phyloP scores from a whole-genome alignment of 2,329 filamentous ascomycete species.

The Monosporascus sp. region DNA sequence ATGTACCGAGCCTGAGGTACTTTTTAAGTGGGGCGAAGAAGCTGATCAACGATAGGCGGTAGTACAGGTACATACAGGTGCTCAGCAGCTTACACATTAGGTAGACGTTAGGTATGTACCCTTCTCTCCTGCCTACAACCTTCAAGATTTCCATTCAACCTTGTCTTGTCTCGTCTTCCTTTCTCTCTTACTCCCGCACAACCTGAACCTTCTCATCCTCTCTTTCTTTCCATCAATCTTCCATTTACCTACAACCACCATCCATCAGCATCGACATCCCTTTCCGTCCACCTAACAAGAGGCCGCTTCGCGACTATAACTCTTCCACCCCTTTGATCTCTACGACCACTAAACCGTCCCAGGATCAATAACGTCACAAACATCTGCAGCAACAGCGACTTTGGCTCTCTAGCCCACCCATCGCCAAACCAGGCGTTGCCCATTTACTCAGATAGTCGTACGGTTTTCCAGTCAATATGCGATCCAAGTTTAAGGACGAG shows the following conservation, averaged over 20 bases:
- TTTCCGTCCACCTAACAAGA: no score
- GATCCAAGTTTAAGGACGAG: slow-evolving; percentile 99
- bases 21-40: no score
- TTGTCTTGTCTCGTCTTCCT: neutral
- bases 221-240: neutral
- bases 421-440: neutral
- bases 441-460: no score
- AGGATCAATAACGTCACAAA: no score
- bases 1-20: no score
- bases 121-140: neutral
- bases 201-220: no score
- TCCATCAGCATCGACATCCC: neutral
- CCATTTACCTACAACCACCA: neutral
- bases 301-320: no score
- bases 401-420: neutral
- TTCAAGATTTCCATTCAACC: neutral
- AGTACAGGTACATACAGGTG: no score
- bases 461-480: slow-evolving; percentile 58
- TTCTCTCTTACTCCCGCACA: neutral
- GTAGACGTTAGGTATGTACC: neutral
- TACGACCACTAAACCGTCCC: no score
- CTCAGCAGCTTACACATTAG: neutral
- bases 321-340: no score
- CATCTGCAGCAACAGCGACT: no score
- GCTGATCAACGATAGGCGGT: no score